Percentiles rank a stretch among this genome's conserved stretches.
phyloP scores from a whole-genome alignment of 352 stramenopile species.

The Nothophytophthora sp. region DNA sequence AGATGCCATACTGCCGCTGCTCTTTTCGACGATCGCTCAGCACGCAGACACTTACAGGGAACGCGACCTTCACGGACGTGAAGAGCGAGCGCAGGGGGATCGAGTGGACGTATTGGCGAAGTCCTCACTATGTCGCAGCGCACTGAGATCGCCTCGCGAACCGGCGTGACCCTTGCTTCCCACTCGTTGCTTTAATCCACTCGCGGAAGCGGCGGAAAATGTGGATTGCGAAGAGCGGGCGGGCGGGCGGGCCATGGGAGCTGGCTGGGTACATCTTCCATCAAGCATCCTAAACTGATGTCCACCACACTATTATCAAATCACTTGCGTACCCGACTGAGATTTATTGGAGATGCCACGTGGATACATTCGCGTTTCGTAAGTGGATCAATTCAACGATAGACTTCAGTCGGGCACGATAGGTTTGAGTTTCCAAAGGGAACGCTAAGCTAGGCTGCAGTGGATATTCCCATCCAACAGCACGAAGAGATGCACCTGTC shows the following conservation, averaged over 20 bases:
- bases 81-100: background rate
- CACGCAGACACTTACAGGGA: background rate
- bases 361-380: too few relatives aligned
- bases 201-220: background rate
- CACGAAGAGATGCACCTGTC: too few relatives aligned
- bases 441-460: background rate
- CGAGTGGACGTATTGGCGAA: too few relatives aligned
- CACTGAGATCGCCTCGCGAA: too few relatives aligned
- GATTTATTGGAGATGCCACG: too few relatives aligned
- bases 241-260: background rate
- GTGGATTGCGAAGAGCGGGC: background rate
- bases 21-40: background rate
- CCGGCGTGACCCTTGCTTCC: too few relatives aligned
- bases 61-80: background rate
- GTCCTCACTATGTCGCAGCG: too few relatives aligned
- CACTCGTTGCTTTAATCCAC: too few relatives aligned
- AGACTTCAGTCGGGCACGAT: background rate
- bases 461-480: background rate
- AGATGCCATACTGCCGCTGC: conserved; percentile 28
- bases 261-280: background rate
- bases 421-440: background rate
- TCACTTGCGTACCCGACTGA: background rate
- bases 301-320: background rate
- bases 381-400: background rate
- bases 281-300: background rate